Percentiles rank a stretch among this genome's conserved stretches.
These are phyloP conservation scores for Polychaeton citri DNA, from an alignment of 2,329 filamentous ascomycete species.

Conservation along the genomic window DNA sequence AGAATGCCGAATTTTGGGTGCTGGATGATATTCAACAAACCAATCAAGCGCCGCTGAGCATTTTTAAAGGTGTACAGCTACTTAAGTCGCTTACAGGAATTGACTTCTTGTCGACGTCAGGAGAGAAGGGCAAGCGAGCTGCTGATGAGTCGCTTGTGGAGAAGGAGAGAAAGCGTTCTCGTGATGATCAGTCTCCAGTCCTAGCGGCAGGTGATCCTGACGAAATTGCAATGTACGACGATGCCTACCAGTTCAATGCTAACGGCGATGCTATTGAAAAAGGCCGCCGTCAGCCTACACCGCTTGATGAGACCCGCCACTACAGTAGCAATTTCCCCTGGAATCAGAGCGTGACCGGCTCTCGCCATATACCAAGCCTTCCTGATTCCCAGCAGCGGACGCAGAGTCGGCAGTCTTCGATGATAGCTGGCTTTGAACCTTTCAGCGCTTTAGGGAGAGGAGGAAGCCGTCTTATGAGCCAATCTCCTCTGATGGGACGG, in stretches of 20 bases:
- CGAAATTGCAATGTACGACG: conserved; percentile 15
- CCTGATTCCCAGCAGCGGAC: conserved; percentile 5
- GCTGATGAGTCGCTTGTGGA: conserved; percentile 14
- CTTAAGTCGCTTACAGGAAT: conserved; percentile 34
- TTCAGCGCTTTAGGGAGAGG: conserved; percentile 25
- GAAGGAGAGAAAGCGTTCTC: conserved; percentile 16
- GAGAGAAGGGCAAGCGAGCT: conserved; percentile 11
- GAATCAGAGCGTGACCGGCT: conserved; percentile 35
- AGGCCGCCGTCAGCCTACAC: conserved; percentile 52
- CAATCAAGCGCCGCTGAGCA: conserved; percentile 39
- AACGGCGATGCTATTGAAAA: conserved; percentile 46
- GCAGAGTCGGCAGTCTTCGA: not conserved
- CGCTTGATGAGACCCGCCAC: conserved; percentile 49
- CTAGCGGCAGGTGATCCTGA: conserved; percentile 7
- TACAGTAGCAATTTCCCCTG: conserved; percentile 53
- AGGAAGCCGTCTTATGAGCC: conserved; percentile 42
- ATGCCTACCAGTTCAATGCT: conserved; percentile 8
- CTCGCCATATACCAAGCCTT: conserved; percentile 28
- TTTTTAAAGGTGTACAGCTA: conserved; percentile 45
- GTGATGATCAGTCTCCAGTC: conserved; percentile 17
- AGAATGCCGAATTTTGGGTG: conserved; percentile 50
- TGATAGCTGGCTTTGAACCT: conserved; percentile 2
- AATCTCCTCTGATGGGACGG: conserved; percentile 48
- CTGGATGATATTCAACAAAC: conserved; percentile 42
- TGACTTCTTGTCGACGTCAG: conserved; percentile 4